These are phyloP conservation scores for Talaromyces adpressus DNA, from an alignment of 495 filamentous ascomycete species.

Conservation along the genomic window DNA sequence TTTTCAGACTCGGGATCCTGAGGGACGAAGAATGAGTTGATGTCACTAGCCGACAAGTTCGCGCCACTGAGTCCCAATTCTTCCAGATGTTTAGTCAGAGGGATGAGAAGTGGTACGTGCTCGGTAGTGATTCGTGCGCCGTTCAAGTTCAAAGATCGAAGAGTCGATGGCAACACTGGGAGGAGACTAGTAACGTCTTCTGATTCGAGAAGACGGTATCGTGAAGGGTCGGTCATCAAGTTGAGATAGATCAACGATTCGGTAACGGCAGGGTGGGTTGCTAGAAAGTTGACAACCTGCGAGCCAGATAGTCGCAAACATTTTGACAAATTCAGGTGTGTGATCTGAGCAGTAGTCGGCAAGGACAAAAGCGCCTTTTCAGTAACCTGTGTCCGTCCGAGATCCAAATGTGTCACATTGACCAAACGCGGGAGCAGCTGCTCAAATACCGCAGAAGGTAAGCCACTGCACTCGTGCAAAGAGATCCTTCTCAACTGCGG, in stretches of 20 bases:
- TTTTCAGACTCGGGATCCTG: conserved; percentile 18
- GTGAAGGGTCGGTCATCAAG: conserved; percentile 64
- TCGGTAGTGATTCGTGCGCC: conserved; percentile 61
- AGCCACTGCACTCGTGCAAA: conserved; percentile 74
- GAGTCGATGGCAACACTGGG: conserved; percentile 56
- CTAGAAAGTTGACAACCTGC: conserved; percentile 63
- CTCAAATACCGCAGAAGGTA: conserved; percentile 62
- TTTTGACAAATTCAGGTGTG: conserved; percentile 73
- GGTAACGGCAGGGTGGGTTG: conserved; percentile 62
- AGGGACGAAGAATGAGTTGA: conserved; percentile 47
- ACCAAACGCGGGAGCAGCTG: conserved; percentile 61
- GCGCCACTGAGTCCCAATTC: conserved; percentile 68
- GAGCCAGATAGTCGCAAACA: conserved; percentile 65
- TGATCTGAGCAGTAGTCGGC: conserved; percentile 62
- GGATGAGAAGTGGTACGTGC: conserved; percentile 58
- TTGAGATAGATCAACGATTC: conserved; percentile 66
- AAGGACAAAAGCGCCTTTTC: conserved; percentile 66
- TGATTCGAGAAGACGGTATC: conserved; percentile 62
- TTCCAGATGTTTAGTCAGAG: conserved; percentile 73
- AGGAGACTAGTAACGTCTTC: conserved; percentile 61
- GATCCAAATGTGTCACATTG: conserved; percentile 71
- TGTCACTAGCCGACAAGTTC: conserved; percentile 54
- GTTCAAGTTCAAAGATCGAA: conserved; percentile 71
- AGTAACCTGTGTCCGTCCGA: conserved; percentile 73
- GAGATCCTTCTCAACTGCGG: conserved; percentile 60